Evolutionary conservation across 805 yeast species (phyloP).

Genomic region (Schizosaccharomyces japonicus): DNA sequence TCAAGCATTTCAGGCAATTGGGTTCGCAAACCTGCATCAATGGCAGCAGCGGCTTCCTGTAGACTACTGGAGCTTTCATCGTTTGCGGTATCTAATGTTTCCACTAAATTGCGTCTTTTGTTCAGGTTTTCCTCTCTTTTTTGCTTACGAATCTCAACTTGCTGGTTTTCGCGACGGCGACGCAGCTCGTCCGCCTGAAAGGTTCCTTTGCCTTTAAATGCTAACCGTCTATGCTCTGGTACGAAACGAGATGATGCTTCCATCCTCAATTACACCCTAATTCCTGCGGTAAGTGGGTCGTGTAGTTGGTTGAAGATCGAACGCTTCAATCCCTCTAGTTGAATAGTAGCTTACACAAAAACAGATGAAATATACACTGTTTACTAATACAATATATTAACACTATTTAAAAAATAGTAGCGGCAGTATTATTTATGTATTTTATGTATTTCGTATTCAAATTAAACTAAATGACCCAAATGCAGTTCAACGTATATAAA

Average conservation of each 20-base stretch:
- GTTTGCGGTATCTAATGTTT: constrained; percentile 17
- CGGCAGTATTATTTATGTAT: no score
- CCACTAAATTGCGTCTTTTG: constrained; percentile 60
- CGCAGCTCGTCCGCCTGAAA: constrained; percentile 89
- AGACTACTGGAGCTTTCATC: constrained; percentile 18
- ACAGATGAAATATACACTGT: no score
- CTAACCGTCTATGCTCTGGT: constrained; percentile 1
- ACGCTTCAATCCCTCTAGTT: no score
- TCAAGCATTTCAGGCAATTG: constrained; percentile 66
- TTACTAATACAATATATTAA: no score
- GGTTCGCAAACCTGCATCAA: constrained; percentile 10
- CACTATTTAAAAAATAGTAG: no score
- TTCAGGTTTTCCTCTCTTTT: constrained; percentile 86
- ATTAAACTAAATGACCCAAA: no score
- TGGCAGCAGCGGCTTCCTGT: constrained; percentile 23
- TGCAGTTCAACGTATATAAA: no score
- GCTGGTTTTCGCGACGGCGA: constrained; percentile 92
- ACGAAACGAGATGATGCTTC: constrained; percentile 4
- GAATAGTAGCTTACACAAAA: no score
- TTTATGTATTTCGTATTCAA: no score
- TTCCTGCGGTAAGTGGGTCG: no score
- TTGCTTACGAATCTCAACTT: constrained; percentile 85
- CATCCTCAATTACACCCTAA: constrained; percentile 3
- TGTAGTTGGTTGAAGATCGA: no score
- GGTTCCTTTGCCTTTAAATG: constrained; percentile 65